Conservation (phyloP, 306 rosid genomes). For the Morella rubra region DNA sequence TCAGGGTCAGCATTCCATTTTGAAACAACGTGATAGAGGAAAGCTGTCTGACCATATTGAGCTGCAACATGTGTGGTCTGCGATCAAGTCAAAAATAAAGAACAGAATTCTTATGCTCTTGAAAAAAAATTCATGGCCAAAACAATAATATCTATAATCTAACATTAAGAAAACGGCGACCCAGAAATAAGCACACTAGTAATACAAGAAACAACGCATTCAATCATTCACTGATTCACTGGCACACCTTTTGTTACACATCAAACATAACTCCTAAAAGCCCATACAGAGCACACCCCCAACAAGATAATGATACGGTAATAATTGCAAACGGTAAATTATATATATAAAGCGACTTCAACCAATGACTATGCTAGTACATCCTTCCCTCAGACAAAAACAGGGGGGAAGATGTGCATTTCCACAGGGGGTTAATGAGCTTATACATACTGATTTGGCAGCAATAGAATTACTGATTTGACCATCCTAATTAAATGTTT, state of each 20-base stretch:
- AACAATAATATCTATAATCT: background rate
- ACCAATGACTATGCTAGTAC: background rate
- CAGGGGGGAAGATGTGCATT: background rate
- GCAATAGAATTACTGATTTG: too few relatives aligned
- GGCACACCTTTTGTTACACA: background rate
- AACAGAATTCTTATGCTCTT: conserved; percentile 12
- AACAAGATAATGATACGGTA: background rate
- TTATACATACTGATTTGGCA: too few relatives aligned
- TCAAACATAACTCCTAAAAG: background rate
- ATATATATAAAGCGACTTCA: background rate
- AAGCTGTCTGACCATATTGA: conserved; percentile 96
- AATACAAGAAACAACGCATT: background rate
- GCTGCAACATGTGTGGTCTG: conserved; percentile 96
- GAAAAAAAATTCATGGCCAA: background rate
- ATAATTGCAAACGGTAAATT: background rate
- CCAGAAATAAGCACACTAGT: background rate
- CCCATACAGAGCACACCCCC: background rate
- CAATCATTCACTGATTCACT: background rate
- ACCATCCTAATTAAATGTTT: too few relatives aligned
- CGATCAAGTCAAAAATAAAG: conserved; percentile 29
- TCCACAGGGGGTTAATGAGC: background rate
- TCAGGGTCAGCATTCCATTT: conserved; percentile 99
- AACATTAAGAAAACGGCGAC: background rate
- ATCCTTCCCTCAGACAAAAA: background rate
- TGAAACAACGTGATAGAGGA: conserved; percentile 81